These are phyloP conservation scores for Chytridiales sp. DNA, from an alignment of 371 early-diverging fungal genomes.

Conservation along the genomic window DNA sequence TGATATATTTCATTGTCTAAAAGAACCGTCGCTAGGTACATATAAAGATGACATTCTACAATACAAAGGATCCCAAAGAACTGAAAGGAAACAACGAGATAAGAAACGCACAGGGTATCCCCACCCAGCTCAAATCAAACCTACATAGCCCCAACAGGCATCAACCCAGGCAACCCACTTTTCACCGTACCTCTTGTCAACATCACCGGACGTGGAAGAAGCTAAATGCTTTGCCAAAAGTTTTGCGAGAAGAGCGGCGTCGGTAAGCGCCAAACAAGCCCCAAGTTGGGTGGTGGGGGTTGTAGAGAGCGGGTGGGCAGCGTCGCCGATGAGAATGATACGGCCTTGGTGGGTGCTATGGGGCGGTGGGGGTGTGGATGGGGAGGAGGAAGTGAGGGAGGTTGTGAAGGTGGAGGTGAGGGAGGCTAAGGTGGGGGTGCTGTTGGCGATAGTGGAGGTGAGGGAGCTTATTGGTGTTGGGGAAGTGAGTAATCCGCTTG, in stretches of 20 bases:
- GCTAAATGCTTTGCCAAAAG: conserved; percentile 39
- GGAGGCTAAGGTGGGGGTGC: conserved; percentile 2
- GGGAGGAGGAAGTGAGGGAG: background rate
- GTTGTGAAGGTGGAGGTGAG: background rate
- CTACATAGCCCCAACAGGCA: conserved; percentile 2
- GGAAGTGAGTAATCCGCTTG: no score
- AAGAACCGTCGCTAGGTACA: background rate
- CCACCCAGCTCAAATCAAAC: conserved; percentile 6
- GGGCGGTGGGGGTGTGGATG: background rate
- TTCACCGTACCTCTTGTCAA: conserved; percentile 29
- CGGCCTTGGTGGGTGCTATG: conserved; percentile 43
- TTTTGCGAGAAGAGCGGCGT: conserved; percentile 45
- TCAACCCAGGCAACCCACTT: conserved; percentile 13
- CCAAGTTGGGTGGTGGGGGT: conserved; percentile 44
- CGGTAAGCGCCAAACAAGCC: conserved; percentile 45
- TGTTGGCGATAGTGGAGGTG: background rate
- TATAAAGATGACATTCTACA: background rate
- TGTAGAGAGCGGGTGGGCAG: conserved; percentile 48
- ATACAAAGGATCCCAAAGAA: background rate
- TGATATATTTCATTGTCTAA: background rate
- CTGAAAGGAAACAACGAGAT: background rate
- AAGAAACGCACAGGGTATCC: background rate
- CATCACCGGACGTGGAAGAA: conserved; percentile 27
- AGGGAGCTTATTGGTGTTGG: no score
- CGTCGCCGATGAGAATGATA: conserved; percentile 50